These are phyloP conservation scores for Kluyveromyces marxianus DNA, from an alignment of 1,139 yeast genomes.

Conservation along the genomic window DNA sequence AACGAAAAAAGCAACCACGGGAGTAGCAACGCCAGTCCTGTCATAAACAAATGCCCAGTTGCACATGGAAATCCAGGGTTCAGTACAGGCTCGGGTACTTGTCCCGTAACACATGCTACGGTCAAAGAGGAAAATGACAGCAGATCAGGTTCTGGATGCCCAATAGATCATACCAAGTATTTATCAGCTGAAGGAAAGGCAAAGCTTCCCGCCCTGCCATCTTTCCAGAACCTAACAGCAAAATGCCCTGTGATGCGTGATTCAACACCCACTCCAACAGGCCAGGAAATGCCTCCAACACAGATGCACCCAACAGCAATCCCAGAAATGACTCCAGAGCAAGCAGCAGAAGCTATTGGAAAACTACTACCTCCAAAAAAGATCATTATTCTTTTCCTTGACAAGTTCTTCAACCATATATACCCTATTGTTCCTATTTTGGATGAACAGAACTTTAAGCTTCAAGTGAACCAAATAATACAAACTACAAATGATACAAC, in stretches of 20 bases:
- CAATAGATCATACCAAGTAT: not conserved
- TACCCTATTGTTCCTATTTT: constrained; percentile 46
- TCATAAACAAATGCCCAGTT: constrained; percentile 6
- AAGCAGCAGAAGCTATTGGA: constrained; percentile 16
- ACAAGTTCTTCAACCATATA: constrained; percentile 37
- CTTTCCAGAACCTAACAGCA: constrained; percentile 18
- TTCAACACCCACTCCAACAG: constrained; percentile 11
- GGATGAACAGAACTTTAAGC: constrained; percentile 37
- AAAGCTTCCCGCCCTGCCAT: constrained; percentile 9
- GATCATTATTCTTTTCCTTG: constrained; percentile 34
- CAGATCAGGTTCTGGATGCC: not conserved
- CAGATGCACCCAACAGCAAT: constrained; percentile 2
- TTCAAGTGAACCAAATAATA: constrained; percentile 24
- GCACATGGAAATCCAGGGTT: constrained; percentile 1
- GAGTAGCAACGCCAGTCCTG: too few relatives aligned
- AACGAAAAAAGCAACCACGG: not conserved
- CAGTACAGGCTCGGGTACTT: not conserved
- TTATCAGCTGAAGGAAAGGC: not conserved
- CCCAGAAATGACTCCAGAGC: constrained; percentile 9
- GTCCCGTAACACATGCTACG: not conserved
- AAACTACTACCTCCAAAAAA: constrained; percentile 35
- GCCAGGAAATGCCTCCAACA: constrained; percentile 2
- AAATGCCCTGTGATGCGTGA: constrained; percentile 20
- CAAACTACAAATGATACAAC: constrained; percentile 6
- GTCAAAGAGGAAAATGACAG: not conserved